These are phyloP conservation scores for Cytospora mali DNA, from an alignment of 2,329 filamentous ascomycete genomes.

Conservation along the genomic window DNA sequence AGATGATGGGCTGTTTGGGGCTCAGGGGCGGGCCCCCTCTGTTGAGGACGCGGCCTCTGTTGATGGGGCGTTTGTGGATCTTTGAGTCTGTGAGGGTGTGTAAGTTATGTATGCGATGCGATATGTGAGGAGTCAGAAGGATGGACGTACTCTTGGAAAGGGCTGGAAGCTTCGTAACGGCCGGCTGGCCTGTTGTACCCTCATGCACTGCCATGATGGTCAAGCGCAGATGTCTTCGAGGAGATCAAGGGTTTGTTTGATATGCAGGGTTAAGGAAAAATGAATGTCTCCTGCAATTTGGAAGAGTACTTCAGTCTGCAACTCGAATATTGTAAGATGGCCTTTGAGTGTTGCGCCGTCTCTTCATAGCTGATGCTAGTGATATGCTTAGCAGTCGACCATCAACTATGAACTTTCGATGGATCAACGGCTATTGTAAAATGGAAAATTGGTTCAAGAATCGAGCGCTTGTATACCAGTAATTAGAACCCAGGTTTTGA, in stretches of 20 bases:
- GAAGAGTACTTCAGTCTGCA: not conserved
- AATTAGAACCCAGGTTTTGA: too few species aligned
- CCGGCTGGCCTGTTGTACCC: conserved; percentile 8
- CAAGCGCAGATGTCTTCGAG: not conserved
- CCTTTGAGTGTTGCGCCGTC: not conserved
- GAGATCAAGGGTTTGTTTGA: not conserved
- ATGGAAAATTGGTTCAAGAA: too few species aligned
- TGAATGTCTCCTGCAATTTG: not conserved
- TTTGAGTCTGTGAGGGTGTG: conserved; percentile 44
- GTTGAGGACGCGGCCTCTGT: conserved; percentile 40
- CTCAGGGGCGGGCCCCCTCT: conserved; percentile 13
- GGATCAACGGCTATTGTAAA: not conserved
- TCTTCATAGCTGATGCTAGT: conserved; percentile 11
- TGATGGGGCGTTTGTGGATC: conserved; percentile 53
- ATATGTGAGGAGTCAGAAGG: not conserved
- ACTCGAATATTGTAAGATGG: not conserved
- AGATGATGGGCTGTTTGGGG: conserved; percentile 50
- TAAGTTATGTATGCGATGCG: conserved; percentile 25
- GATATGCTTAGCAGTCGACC: not conserved
- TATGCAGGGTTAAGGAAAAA: not conserved
- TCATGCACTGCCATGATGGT: not conserved
- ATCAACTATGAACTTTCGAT: not conserved
- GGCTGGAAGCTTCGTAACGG: conserved; percentile 40
- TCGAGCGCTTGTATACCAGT: too few species aligned
- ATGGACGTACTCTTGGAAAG: conserved; percentile 37